phyloP scores from a whole-genome alignment of 495 filamentous ascomycete species.

The Monascus purpureus region DNA sequence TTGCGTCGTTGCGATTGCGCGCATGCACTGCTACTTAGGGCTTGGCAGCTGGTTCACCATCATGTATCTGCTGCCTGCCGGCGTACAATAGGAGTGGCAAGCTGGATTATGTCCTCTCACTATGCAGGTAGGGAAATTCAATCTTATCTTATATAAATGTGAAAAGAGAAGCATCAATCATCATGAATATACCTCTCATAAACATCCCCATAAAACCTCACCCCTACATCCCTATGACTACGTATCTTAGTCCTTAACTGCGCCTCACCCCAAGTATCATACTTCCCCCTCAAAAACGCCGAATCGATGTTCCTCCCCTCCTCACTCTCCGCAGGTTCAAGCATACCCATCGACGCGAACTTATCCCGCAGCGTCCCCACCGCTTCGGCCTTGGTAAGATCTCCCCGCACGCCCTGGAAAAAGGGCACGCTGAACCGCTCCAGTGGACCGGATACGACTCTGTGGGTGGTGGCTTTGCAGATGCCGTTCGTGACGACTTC shows the following conservation, averaged over 20 bases:
- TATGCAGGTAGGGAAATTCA: no score
- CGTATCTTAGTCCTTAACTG: slow-evolving; percentile 31
- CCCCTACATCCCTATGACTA: slow-evolving; percentile 27
- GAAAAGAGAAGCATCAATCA: no score
- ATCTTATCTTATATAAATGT: no score
- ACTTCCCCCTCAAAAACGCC: slow-evolving; percentile 25
- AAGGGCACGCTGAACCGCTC: slow-evolving; percentile 33
- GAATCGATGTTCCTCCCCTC: slow-evolving; percentile 24
- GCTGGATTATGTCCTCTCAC: no score
- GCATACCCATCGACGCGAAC: slow-evolving; percentile 5
- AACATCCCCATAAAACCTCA: slow-evolving; percentile 23
- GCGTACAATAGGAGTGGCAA: no score
- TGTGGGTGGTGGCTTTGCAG: slow-evolving; percentile 39
- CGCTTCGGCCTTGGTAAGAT: slow-evolving; percentile 24
- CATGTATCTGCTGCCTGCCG: no score
- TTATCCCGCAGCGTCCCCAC: slow-evolving; percentile 13
- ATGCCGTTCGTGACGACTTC: slow-evolving; percentile 40
- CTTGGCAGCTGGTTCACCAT: no score
- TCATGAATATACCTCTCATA: slow-evolving; percentile 23
- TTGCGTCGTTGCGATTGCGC: no score
- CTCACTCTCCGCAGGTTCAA: not conserved
- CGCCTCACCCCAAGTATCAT: slow-evolving; percentile 34
- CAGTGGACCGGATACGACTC: slow-evolving; percentile 18
- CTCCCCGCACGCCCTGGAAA: slow-evolving; percentile 29
- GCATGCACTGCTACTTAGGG: no score